These are phyloP conservation scores for Litchi chinensis DNA, from an alignment of 345 rosid genomes.

Conservation along the genomic window DNA sequence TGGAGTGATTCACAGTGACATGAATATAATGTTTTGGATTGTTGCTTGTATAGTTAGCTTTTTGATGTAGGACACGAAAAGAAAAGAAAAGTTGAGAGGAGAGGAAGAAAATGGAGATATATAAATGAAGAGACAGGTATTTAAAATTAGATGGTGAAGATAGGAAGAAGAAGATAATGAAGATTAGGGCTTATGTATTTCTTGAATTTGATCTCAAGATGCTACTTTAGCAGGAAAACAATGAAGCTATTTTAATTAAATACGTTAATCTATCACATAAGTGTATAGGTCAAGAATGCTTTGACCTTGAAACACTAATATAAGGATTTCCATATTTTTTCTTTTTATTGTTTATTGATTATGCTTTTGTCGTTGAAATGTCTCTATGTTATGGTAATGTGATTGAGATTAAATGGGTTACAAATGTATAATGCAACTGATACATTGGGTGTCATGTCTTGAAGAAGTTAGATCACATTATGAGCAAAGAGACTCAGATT, in stretches of 20 bases:
- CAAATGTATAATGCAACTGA: not conserved
- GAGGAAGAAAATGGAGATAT: not conserved
- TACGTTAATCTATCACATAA: not conserved
- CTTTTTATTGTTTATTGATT: not conserved
- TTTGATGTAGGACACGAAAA: not conserved
- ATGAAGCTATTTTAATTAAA: not conserved
- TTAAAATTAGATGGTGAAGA: not conserved
- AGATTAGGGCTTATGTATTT: not conserved
- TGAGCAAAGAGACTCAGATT: slow-evolving; percentile 45
- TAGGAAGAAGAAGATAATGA: not conserved
- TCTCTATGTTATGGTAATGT: not conserved
- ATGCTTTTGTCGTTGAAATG: not conserved
- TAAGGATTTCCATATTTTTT: not conserved
- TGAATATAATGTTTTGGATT: not conserved
- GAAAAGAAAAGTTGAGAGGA: not conserved
- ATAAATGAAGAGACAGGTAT: not conserved
- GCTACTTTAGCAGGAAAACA: not conserved
- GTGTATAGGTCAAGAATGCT: not conserved
- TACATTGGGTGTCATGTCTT: not conserved
- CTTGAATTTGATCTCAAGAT: not conserved
- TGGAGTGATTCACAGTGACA: not conserved
- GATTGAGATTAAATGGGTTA: not conserved
- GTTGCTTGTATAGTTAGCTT: not conserved
- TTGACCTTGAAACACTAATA: not conserved
- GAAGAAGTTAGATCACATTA: slow-evolving; percentile 6